A percentile compares a stretch with the other conserved stretches of the same genome.
phyloP scores from a whole-genome alignment of 768 basidiomycete genomes.

The Phaffia australis region DNA sequence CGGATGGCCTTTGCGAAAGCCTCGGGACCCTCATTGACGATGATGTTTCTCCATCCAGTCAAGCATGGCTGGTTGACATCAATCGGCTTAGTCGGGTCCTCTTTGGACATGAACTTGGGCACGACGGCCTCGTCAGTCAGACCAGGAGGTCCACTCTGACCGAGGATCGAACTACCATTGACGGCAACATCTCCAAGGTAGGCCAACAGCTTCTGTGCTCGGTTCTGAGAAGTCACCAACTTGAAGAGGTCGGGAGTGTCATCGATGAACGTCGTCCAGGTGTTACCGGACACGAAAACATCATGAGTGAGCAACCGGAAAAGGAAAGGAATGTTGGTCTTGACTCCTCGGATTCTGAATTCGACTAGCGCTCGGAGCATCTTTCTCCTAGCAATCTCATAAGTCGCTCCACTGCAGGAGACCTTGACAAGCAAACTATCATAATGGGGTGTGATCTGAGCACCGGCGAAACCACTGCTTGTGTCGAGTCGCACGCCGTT shows the following conservation, averaged over 20 bases:
- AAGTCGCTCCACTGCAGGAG: conserved; percentile 88
- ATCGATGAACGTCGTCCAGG: conserved; percentile 99
- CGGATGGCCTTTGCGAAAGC: conserved; percentile 97
- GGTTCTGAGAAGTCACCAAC: conserved; percentile 92
- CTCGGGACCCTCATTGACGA: conserved; percentile 92
- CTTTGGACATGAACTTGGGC: conserved; percentile 66
- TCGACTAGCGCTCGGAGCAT: conserved; percentile 99
- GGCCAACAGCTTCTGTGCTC: conserved; percentile 90
- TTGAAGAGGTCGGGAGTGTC: conserved; percentile 99
- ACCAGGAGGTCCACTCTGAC: conserved; percentile 88
- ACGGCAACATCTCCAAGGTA: conserved; percentile 97
- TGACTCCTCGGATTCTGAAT: conserved; percentile 98
- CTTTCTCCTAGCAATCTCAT: conserved; percentile 95
- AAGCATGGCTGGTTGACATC: conserved; percentile 75
- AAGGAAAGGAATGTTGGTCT: conserved; percentile 99
- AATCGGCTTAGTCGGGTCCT: conserved; percentile 59
- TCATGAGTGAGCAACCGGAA: conserved; percentile 96
- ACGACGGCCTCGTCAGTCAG: conserved; percentile 77
- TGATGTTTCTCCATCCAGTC: conserved; percentile 94
- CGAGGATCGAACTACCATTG: conserved; percentile 96
- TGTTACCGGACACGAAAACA: conserved; percentile 88
- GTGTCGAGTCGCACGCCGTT: conserved; percentile 97
- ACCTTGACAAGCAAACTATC: conserved; percentile 96
- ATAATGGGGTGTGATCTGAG: conserved; percentile 98
- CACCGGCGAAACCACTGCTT: conserved; percentile 93